Conservation (phyloP, 345 rosid genomes). For the Corymbia maculata region DNA sequence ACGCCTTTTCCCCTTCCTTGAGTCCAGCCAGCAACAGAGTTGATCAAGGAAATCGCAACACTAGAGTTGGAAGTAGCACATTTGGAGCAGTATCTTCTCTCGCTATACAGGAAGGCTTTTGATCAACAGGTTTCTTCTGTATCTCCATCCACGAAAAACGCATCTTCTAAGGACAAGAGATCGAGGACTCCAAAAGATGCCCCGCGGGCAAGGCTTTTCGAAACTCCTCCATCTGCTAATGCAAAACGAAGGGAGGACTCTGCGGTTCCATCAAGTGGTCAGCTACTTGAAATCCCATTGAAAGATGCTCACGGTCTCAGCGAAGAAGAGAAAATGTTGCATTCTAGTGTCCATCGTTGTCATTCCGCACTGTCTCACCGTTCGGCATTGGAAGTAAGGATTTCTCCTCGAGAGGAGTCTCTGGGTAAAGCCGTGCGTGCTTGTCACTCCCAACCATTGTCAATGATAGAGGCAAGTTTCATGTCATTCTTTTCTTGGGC, state of each 20-base stretch:
- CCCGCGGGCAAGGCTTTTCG: conserved; percentile 30
- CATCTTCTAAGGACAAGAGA: conserved; percentile 28
- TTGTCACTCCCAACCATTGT: conserved; percentile 79
- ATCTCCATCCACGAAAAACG: conserved; percentile 15
- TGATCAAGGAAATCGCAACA: conserved; percentile 81
- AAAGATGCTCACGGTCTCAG: conserved; percentile 18
- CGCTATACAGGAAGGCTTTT: conserved; percentile 78
- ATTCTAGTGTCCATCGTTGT: conserved; percentile 62
- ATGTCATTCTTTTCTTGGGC: background rate
- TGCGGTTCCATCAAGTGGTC: conserved; percentile 23
- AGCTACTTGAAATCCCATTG: conserved; percentile 16
- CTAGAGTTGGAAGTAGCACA: conserved; percentile 87
- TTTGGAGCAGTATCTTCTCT: conserved; percentile 88
- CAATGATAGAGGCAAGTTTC: conserved; percentile 58
- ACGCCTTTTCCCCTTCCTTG: background rate
- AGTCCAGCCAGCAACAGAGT: conserved; percentile 65
- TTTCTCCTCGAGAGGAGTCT: conserved; percentile 47
- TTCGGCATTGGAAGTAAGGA: conserved; percentile 36
- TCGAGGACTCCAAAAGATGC: conserved; percentile 34
- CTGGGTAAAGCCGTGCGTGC: conserved; percentile 49
- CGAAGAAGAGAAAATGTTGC: conserved; percentile 32
- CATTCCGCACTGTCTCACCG: conserved; percentile 74
- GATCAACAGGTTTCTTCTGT: conserved; percentile 49
- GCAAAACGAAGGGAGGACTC: conserved; percentile 26
- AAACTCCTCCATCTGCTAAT: conserved; percentile 11